A percentile compares a stretch with the other conserved stretches of the same genome.
phyloP scores from a whole-genome alignment of 2,329 filamentous ascomycete species.

The Seiridium cupressi region DNA sequence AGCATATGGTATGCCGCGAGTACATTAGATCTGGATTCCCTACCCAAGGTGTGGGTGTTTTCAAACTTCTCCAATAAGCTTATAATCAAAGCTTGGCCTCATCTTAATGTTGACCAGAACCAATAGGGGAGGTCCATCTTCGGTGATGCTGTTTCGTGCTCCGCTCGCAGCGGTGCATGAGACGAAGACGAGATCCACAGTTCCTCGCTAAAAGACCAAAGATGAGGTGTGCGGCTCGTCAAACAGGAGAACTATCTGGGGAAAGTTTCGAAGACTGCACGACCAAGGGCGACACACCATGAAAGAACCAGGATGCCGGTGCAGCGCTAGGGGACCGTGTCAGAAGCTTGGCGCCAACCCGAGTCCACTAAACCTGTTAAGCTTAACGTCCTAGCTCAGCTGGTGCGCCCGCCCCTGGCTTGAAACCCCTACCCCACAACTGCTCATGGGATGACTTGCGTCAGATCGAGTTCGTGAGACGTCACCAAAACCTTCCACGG shows the following conservation, averaged over 20 bases:
- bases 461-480: slow-evolving; percentile 2
- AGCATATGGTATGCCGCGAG: too few species aligned
- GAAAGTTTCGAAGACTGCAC: not conserved
- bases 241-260: not conserved
- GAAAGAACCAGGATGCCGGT: not conserved
- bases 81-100: too few species aligned
- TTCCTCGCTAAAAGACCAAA: not conserved
- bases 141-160: too few species aligned
- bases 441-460: not conserved
- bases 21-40: too few species aligned
- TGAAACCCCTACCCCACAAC: not conserved
- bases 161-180: too few species aligned
- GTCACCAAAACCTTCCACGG: slow-evolving; percentile 4
- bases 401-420: not conserved
- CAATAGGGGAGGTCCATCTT: too few species aligned
- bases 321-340: not conserved
- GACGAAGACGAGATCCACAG: too few species aligned
- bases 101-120: too few species aligned
- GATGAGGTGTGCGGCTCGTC: not conserved
- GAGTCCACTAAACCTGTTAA: not conserved
- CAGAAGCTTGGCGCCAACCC: not conserved
- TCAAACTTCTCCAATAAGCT: too few species aligned
- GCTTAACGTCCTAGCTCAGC: not conserved
- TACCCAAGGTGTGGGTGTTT: too few species aligned
- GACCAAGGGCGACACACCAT: not conserved